phyloP scores from a whole-genome alignment of 164 flowering plant species.

The Akebia trifoliata region DNA sequence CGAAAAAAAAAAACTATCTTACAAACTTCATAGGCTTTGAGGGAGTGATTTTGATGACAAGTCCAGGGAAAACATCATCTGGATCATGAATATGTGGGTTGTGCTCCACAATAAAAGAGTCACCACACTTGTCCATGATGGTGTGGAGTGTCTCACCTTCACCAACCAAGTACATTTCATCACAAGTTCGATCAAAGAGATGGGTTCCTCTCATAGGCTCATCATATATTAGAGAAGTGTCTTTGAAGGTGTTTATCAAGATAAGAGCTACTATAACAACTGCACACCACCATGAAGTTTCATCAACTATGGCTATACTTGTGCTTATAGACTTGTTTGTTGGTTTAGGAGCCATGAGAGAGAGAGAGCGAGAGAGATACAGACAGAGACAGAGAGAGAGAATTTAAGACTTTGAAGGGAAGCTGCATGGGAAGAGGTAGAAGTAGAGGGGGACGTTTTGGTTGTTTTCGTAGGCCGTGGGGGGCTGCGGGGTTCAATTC shows the following conservation, averaged over 20 bases:
- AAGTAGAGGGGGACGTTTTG: conserved; percentile 3
- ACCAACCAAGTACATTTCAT: conserved; percentile 39
- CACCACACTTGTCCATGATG: too few relatives aligned
- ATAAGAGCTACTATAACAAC: conserved; percentile 18
- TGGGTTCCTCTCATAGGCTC: conserved; percentile 9
- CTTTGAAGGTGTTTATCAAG: conserved; percentile 16
- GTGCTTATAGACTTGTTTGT: conserved; percentile 2
- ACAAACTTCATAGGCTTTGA: too few relatives aligned
- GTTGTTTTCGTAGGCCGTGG: neutral
- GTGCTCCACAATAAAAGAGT: too few relatives aligned
- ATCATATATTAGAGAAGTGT: conserved; percentile 4
- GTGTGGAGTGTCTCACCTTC: too few relatives aligned
- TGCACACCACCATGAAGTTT: conserved; percentile 28
- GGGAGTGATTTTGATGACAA: too few relatives aligned
- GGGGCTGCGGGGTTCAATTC: conserved; percentile 1
- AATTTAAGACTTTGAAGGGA: neutral
- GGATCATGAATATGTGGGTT: too few relatives aligned
- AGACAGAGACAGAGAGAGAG: neutral
- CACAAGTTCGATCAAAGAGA: conserved; percentile 23
- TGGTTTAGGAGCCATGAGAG: conserved; percentile 13
- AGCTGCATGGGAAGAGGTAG: too few relatives aligned
- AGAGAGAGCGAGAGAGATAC: conserved; percentile 3
- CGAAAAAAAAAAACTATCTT: too few relatives aligned
- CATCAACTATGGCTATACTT: conserved; percentile 18
- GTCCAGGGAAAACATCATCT: too few relatives aligned